Base-by-base conservation (phyloP, 2,329 filamentous ascomycete genomes). In the Fusarium austroafricanum region DNA sequence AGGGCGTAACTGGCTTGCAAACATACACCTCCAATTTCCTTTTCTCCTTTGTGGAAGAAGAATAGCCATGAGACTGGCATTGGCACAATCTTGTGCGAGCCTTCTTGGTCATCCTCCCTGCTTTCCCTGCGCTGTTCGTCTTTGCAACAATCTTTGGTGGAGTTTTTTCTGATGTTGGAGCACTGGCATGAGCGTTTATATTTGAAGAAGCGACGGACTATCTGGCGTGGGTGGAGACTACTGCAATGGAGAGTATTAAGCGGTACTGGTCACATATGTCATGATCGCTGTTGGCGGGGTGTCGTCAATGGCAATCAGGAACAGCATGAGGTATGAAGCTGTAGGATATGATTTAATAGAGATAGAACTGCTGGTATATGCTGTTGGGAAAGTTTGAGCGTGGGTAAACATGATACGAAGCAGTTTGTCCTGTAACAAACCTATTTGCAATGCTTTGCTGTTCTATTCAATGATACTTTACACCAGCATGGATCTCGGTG, bases 341-440 rank as follows among this genome's bases (percentile, higher is more conserved):
- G 67, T 65, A 70, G 71, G 62, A 70, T 70, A 73, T 67, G 70
- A 61, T 56, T 53, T 64, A 67, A 71, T 66, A 71, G 55, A 71
- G 49, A 57, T 69, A 65, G 62, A 70, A 64, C 52, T 63, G 54
- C 37, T 42, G 55, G 50, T 43, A 31, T 43, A 55, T 31, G 43
- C 35, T 47, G 29, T 37, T 57, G 20, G 21, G 42, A 44, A 57
- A 33, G 31, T 18, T 33, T 49, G 21, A 47, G 37, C 50, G 46
- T 33, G 45, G 39, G 33, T 67, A 55, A 55, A 63, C 31, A 26
- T 59, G 70, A 67, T 67, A 23, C 23, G 29, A 51, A 52, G 57
- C 42, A 37, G 23, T 29, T 29, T 55, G 18, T 44, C 26, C 37
- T 52, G 26, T 44, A 18, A 12, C 26, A 39, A 53, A 35, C 15